Evolutionary conservation across 1,139 yeast genomes (phyloP).

Genomic region (Pichia sp.): DNA sequence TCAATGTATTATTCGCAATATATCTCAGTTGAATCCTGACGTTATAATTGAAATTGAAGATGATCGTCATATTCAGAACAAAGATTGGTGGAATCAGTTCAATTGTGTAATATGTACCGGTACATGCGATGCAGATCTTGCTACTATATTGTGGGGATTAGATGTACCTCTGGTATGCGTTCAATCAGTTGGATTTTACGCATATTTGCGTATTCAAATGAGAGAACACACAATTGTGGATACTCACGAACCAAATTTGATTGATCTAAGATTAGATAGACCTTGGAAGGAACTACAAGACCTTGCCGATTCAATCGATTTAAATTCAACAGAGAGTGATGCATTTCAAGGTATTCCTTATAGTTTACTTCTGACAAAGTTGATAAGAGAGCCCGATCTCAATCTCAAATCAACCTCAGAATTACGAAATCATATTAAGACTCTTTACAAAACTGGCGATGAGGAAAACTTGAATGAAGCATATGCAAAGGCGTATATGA

Average conservation of each 20-base stretch:
- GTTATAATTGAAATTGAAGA: conserved; percentile 36
- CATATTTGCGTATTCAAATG: conserved; percentile 47
- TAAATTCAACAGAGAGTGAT: too few relatives aligned
- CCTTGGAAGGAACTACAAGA: conserved; percentile 72
- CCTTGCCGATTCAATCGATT: conserved; percentile 45
- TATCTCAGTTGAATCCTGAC: conserved; percentile 57
- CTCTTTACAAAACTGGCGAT: conserved; percentile 30
- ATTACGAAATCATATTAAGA: too few relatives aligned
- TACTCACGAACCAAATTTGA: conserved; percentile 53
- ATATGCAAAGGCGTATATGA: conserved; percentile 46
- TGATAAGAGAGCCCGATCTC: conserved; percentile 18
- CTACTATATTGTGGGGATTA: conserved; percentile 39
- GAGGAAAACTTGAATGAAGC: conserved; percentile 75
- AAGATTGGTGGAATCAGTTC: too few relatives aligned
- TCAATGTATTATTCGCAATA: too few relatives aligned
- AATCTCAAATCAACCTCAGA: too few relatives aligned
- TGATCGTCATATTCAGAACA: too few relatives aligned
- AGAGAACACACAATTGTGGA: conserved; percentile 60
- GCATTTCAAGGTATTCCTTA: conserved; percentile 62
- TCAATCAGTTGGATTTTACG: conserved; percentile 59
- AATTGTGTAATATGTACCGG: conserved; percentile 46
- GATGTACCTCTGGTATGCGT: conserved; percentile 41
- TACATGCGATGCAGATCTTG: conserved; percentile 12
- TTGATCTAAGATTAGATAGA: conserved; percentile 60
- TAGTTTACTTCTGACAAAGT: conserved; percentile 56